Evolutionary conservation across 1,284 basidiomycete genomes (phyloP).

Genomic region (Ceratobasidium sp.): DNA sequence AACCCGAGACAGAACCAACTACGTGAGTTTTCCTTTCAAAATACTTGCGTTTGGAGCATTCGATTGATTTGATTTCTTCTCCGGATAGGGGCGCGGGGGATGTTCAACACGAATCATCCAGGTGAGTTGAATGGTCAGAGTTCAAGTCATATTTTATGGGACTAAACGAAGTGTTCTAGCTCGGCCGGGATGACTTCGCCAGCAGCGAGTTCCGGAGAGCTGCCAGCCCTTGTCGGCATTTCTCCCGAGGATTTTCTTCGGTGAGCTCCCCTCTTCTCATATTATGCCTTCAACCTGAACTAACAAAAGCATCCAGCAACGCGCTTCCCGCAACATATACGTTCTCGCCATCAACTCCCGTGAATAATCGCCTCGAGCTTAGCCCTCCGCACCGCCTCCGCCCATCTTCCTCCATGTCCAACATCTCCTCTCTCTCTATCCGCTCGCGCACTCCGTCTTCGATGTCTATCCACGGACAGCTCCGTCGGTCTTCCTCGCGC

Average conservation of each 20-base stretch:
- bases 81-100: constrained; percentile 17
- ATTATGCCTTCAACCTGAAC: constrained; percentile 7
- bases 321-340: constrained; percentile 5
- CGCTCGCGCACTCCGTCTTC: constrained; percentile 22
- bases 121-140: background rate
- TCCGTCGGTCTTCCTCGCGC: constrained; percentile 24
- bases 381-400: constrained; percentile 22
- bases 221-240: constrained; percentile 9
- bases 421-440: constrained; percentile 19
- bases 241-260: constrained; percentile 26
- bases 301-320: background rate
- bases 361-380: constrained; percentile 6
- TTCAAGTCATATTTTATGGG: background rate
- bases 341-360: constrained; percentile 19
- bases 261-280: background rate
- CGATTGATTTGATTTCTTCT: too few relatives aligned
- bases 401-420: constrained; percentile 28
- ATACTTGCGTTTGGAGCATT: background rate
- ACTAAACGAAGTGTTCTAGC: background rate
- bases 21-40: background rate
- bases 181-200: constrained; percentile 11
- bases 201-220: background rate
- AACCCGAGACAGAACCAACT: background rate
- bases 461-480: constrained; percentile 14
- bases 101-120: constrained; percentile 19